phyloP scores from a whole-genome alignment of 805 yeast species.

The Ogataea salicorniae region DNA sequence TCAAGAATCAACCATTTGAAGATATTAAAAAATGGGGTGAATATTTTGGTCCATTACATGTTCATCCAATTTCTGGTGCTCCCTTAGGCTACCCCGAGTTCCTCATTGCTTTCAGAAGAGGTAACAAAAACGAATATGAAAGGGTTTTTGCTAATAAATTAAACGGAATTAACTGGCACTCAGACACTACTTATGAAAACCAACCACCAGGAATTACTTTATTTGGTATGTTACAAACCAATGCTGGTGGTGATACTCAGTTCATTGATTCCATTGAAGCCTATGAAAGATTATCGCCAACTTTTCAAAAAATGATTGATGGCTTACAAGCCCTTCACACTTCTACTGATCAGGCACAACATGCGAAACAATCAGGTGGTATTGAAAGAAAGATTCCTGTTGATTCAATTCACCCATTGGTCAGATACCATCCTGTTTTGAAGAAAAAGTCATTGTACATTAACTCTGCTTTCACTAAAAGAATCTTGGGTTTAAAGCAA shows the following conservation, averaged over 20 bases:
- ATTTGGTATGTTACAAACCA: constrained; percentile 44
- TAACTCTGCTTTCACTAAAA: constrained; percentile 43
- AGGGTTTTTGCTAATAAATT: constrained; percentile 20
- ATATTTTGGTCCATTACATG: constrained; percentile 40
- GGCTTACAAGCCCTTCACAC: constrained; percentile 42
- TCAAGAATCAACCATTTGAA: constrained; percentile 28
- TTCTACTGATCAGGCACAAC: constrained; percentile 36
- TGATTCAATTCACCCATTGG: constrained; percentile 43
- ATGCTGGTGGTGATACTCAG: constrained; percentile 48
- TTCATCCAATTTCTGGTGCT: constrained; percentile 30
- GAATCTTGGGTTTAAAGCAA: constrained; percentile 46
- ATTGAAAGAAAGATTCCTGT: constrained; percentile 33
- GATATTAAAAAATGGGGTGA: constrained; percentile 39
- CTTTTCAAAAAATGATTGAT: constrained; percentile 43
- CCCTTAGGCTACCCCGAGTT: constrained; percentile 35
- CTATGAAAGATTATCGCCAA: constrained; percentile 48
- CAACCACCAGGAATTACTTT: constrained; percentile 49
- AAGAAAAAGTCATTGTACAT: constrained; percentile 54
- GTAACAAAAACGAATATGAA: constrained; percentile 14
- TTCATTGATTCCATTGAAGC: constrained; percentile 53
- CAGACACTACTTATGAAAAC: constrained; percentile 47
- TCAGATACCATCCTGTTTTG: constrained; percentile 62
- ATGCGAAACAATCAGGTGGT: constrained; percentile 38
- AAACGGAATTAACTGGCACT: constrained; percentile 36
- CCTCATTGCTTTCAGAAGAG: constrained; percentile 34